Base-by-base conservation (phyloP, 2,329 filamentous ascomycete genomes). In the Epichloe brachyelytri region DNA sequence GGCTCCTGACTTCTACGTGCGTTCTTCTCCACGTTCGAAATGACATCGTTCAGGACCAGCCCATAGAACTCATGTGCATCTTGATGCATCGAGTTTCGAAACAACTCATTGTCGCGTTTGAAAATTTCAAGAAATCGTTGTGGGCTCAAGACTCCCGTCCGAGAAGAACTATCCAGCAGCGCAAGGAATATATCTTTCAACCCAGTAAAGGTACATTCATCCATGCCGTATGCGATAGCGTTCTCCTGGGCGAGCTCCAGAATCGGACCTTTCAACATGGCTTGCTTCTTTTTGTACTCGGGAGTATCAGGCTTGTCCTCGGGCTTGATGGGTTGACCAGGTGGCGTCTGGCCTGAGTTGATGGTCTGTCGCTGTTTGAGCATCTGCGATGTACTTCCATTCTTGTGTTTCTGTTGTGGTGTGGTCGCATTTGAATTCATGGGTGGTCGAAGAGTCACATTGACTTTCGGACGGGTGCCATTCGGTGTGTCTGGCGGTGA, bases 1-100 rank as follows among this genome's bases (percentile, higher is more conserved):
- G 76, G 69, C 46, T 76, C 73, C 46, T 76, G 74, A 48, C 83
- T 70, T 52, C 80, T 77, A 60, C 80, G 83, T 26, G 89, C 85
- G 60, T 90, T 88, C n/a, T 82, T 78, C 68, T 98, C 93, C 26
- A 98, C 89, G 61, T 91, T 95, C 46, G 89, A 80, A 49, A 98
- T 91, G 36, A 98, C 87, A 63, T 95, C 86, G 66, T 98, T 98
- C n/a, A 98, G 74, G 2, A 98, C 77, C 34, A 97, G 73, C 53
- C 95, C 95, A 59, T 97, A 80, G 59, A 98, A 98, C 64, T 98
- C 93, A 66, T 98, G 93, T 1, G 93, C 93, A 65, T 98, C 93
- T 65, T 98, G 93, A 66, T 98, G 93, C 87, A 96, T 95, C 4
- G 90, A 87, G 39, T 89, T 91, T 53, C 89, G 83, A 62, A 98